These are phyloP conservation scores for Tetracladium marchalianum DNA, from an alignment of 495 filamentous ascomycete genomes.

Conservation along the genomic window DNA sequence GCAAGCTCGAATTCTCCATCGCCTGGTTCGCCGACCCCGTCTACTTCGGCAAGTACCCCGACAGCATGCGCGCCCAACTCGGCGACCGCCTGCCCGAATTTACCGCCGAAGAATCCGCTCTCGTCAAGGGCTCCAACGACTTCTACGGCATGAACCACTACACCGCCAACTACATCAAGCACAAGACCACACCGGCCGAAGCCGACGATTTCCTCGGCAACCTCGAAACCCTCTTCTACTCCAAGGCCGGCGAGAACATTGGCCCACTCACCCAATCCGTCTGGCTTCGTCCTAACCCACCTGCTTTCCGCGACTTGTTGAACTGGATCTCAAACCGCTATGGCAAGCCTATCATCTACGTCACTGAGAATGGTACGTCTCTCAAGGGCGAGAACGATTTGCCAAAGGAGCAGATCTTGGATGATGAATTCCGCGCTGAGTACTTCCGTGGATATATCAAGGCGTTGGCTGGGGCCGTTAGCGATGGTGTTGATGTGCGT, in stretches of 20 bases:
- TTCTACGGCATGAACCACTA: conserved; percentile 86
- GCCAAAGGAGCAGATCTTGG: conserved; percentile 52
- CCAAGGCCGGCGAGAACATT: conserved; percentile 59
- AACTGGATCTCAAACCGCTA: conserved; percentile 74
- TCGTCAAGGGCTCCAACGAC: conserved; percentile 67
- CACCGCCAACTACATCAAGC: conserved; percentile 72
- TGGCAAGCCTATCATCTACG: conserved; percentile 62
- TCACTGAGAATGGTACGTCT: conserved; percentile 75
- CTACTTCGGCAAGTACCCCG: conserved; percentile 67
- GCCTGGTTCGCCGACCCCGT: conserved; percentile 67
- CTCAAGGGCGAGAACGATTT: conserved; percentile 72
- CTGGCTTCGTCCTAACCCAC: conserved; percentile 62
- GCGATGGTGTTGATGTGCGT: conserved; percentile 59
- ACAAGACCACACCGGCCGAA: conserved; percentile 47
- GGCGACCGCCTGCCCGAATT: conserved; percentile 58
- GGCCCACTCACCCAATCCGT: conserved; percentile 66
- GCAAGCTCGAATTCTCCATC: conserved; percentile 57
- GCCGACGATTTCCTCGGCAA: conserved; percentile 60
- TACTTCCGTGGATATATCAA: conserved; percentile 67
- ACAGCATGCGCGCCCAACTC: conserved; percentile 64
- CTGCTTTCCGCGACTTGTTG: conserved; percentile 66
- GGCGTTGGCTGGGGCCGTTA: conserved; percentile 58
- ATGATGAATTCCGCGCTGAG: conserved; percentile 65
- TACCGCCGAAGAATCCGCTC: conserved; percentile 51
- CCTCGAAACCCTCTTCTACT: conserved; percentile 54